Conservation (phyloP, 805 yeast genomes). For the Wickerhamiella hasegawae region DNA sequence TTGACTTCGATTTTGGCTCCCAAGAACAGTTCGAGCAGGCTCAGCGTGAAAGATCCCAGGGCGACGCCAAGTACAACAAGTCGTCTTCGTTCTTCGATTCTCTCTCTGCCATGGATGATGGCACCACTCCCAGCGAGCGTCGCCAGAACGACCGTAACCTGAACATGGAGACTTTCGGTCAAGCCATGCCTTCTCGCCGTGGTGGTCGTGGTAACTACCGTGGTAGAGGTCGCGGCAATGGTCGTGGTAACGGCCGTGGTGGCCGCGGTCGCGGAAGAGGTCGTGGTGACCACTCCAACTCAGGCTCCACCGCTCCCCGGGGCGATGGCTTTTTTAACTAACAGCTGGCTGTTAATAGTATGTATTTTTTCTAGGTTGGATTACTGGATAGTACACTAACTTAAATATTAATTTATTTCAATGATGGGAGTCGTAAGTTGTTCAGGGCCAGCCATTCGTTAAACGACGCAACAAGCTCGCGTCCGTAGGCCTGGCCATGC, state of each 20-base stretch:
- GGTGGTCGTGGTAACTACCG: slow-evolving; percentile 26
- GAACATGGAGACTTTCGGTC: slow-evolving; percentile 76
- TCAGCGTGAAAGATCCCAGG: slow-evolving; percentile 21
- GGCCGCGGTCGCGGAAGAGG: slow-evolving; percentile 9
- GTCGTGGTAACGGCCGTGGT: slow-evolving; percentile 25
- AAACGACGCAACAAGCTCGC: no score
- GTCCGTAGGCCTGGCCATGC: slow-evolving; percentile 10
- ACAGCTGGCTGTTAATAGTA: background rate
- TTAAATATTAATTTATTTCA: no score
- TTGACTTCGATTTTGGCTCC: slow-evolving; percentile 61
- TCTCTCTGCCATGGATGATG: slow-evolving; percentile 36
- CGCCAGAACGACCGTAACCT: slow-evolving; percentile 60
- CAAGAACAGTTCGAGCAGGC: slow-evolving; percentile 51
- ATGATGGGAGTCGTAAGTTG: no score
- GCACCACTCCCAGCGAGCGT: slow-evolving; percentile 30
- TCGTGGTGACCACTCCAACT: slow-evolving; percentile 2
- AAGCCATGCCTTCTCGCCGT: slow-evolving; percentile 34
- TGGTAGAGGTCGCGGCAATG: slow-evolving; percentile 28
- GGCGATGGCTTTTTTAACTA: background rate
- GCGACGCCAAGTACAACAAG: slow-evolving; percentile 46
- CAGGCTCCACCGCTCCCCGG: background rate
- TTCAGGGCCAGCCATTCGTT: no score
- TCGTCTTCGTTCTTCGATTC: slow-evolving; percentile 79
- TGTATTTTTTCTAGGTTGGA: background rate
- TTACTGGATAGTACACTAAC: no score